Base-by-base conservation (phyloP, 1,139 yeast genomes). In the Scheffersomyces parashehatae region DNA sequence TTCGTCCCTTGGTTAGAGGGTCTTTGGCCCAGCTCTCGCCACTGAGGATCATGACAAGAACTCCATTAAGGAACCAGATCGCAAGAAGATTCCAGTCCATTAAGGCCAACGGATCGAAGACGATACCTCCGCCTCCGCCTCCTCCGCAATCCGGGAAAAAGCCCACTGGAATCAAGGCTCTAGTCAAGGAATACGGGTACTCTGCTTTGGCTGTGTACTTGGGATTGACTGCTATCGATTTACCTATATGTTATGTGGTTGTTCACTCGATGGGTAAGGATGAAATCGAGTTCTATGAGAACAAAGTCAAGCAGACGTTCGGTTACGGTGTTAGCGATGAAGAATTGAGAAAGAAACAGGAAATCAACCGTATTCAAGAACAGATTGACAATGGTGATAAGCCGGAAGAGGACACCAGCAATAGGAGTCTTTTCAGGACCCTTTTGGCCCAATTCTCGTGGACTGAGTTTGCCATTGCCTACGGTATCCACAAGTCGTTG, bases 231-330 rank as follows among this genome's bases (percentile, higher is more conserved):
- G 72, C 76, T 26, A 63, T 93, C 35, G 99, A 93, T 60, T 73
- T 88, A 52, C 98, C 98, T 1, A 53, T 90, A 4, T 88, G 95
- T 61, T 93, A 85, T 59, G 55, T 86, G 15, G 59, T 88, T 38
- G 98, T 93, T 11, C 97, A 90, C 60, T 81, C 91, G 0, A 68
- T 86, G 56, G 98, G 99, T 24, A 87, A 85, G 52, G 97, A 89
- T 30, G 76, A 79, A 53, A 87, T 90, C 35, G 81, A 80, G 45
- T 77, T 80, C 49, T 77, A 80, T 53, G 89, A 89, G 57, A 79
- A 84, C 49, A 68, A 73, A 48, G 77, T 75, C 14, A 82, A 88
- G 59, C 79, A 77, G 36, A 65, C 65, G 45, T 71, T 85, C 50
- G 93, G 93, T 0, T 75, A 68, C 52, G 85, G 82, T 9, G 62